Percentiles rank a stretch among this genome's conserved stretches.
Evolutionary conservation across 2,329 filamentous ascomycete species (phyloP).

Genomic region (Botryosphaeria agaves): DNA sequence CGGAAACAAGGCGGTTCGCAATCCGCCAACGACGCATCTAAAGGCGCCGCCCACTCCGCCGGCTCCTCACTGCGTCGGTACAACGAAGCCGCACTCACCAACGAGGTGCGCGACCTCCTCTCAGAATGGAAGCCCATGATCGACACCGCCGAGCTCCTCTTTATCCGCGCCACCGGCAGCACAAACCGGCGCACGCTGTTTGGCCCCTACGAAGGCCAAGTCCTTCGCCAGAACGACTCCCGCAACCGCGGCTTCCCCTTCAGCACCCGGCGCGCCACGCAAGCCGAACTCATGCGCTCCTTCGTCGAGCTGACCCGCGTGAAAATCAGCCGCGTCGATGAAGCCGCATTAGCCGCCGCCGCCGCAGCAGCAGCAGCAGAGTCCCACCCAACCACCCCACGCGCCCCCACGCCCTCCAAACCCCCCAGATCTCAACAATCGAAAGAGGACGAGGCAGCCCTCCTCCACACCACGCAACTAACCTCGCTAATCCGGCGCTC

Average conservation of each 20-base stretch:
- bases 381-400: slow-evolving; percentile 14
- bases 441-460: slow-evolving; percentile 68
- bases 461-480: slow-evolving; percentile 76
- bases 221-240: slow-evolving; percentile 61
- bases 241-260: slow-evolving; percentile 83
- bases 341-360: slow-evolving; percentile 37
- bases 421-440: slow-evolving; percentile 46
- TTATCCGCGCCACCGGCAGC: slow-evolving; percentile 73
- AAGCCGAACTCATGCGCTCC: slow-evolving; percentile 83
- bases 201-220: slow-evolving; percentile 77
- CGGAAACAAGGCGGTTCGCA: slow-evolving; percentile 94
- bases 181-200: slow-evolving; percentile 80
- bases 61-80: slow-evolving; percentile 80
- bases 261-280: slow-evolving; percentile 77
- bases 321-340: slow-evolving; percentile 65
- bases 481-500: slow-evolving; percentile 77
- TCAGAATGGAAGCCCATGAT: slow-evolving; percentile 74
- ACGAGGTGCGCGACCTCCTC: slow-evolving; percentile 72
- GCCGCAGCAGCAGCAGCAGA: slow-evolving; percentile 26
- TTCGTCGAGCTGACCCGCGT: slow-evolving; percentile 88
- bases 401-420: slow-evolving; percentile 27
- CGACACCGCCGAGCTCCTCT: slow-evolving; percentile 68
- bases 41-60: slow-evolving; percentile 84
- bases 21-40: slow-evolving; percentile 85
- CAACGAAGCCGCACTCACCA: slow-evolving; percentile 77